Conservation (phyloP, 768 basidiomycete genomes). For the Tricholoma sp. region DNA sequence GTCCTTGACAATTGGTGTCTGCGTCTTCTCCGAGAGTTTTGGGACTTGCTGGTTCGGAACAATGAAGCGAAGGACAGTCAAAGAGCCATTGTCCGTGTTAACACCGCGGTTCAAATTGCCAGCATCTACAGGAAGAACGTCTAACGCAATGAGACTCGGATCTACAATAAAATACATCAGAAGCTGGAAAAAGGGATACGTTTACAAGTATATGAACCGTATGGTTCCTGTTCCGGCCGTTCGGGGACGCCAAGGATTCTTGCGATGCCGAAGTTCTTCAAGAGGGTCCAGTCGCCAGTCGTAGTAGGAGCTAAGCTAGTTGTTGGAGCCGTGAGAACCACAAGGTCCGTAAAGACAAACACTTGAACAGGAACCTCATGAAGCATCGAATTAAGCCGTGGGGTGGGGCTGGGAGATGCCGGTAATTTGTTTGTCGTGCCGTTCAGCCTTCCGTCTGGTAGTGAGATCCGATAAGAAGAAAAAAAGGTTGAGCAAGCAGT, state of each 20-base stretch:
- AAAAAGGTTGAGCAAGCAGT: slow-evolving; percentile 9
- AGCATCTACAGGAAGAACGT: slow-evolving; percentile 42
- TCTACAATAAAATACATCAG: slow-evolving; percentile 14
- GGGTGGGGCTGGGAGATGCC: slow-evolving; percentile 6
- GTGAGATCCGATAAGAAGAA: slow-evolving; percentile 12
- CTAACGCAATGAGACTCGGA: slow-evolving; percentile 35
- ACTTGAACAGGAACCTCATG: slow-evolving; percentile 23
- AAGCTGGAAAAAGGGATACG: not conserved
- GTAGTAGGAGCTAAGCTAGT: slow-evolving; percentile 12
- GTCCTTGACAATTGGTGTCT: not conserved
- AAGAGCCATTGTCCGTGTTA: slow-evolving; percentile 22
- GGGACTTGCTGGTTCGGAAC: slow-evolving; percentile 7
- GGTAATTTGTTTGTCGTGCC: slow-evolving; percentile 6
- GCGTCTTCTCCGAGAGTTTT: not conserved
- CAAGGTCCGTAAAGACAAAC: slow-evolving; percentile 58
- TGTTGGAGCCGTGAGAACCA: slow-evolving; percentile 49
- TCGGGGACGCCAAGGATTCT: slow-evolving; percentile 36
- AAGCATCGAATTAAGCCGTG: not conserved
- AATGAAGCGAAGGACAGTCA: slow-evolving; percentile 31
- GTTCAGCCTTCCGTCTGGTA: slow-evolving; percentile 6
- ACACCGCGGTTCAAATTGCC: slow-evolving; percentile 34
- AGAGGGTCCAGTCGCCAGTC: slow-evolving; percentile 19
- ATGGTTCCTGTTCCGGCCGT: slow-evolving; percentile 1
- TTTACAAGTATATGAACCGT: slow-evolving; percentile 8
- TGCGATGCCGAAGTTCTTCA: slow-evolving; percentile 34